Evolutionary conservation across 768 basidiomycete genomes (phyloP), one percentile per base, ranked within the genome.

Genomic region (Auriscalpium microsporum): DNA sequence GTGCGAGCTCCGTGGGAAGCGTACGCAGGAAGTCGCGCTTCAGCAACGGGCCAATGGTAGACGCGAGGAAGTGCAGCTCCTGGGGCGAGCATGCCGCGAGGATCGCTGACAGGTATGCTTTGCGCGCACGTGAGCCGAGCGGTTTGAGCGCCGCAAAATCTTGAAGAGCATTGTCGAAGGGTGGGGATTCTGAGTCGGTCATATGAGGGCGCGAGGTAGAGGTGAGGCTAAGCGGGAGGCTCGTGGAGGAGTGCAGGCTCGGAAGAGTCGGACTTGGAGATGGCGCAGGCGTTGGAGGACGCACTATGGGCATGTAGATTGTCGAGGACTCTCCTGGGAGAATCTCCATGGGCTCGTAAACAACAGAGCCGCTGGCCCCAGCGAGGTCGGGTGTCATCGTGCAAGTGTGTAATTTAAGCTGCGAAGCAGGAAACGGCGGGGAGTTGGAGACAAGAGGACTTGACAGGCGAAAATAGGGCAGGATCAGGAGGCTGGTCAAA

Each of bases 21-120:
- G 59, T 58, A 36, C 53, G 46, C 16, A 62, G 58, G 44, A 62
- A 59, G 38, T 62, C 60, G 28, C 60, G 60, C 44, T 62, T 59
- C 36, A 59, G 58, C 50, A 56, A 55, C 9, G 60, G 60, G 6
- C 58, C 60, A 34, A 62, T 55, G 17, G 48, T 51, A 4, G 60
- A 56, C 17, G 55, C 53, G 36, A 62, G 51, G 55, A 56, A 56
- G 34, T 54, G 56, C 4, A 59, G 56, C 23, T 62, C 60, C 47
- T 52, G 53, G 34, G 60, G 38, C 8, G 58, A 51, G 48, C 58
- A 59, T 8, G 36, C 40, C 9, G 60, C 17, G 37, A 62, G 52
- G 16, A 62, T 49, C n/a, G 60, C 23, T 19, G 55, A 46, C 38
- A 62, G 50, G 38, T 45, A 56, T 9, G 47, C 55, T 38, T 54